Evolutionary conservation across 2,329 filamentous ascomycete species (phyloP).

Genomic region (Apiospora hydei): DNA sequence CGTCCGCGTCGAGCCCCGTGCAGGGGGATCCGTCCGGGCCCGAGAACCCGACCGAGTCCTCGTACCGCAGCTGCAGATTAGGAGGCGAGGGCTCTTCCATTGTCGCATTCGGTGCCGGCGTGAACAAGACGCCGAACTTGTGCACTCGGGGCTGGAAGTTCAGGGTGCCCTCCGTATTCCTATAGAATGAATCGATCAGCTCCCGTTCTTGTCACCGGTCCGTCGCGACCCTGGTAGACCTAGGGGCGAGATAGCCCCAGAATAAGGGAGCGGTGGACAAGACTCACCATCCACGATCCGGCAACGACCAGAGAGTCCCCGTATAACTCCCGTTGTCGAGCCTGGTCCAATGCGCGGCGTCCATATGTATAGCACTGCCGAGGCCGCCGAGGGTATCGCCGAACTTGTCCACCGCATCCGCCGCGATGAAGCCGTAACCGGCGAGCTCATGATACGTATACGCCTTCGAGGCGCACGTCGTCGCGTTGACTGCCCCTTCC

Average conservation of each 20-base stretch:
- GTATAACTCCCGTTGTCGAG: slow-evolving; percentile 59
- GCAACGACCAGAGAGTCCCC: slow-evolving; percentile 68
- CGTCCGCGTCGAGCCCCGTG: slow-evolving; percentile 70
- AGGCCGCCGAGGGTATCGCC: slow-evolving; percentile 74
- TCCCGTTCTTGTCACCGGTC: too few relatives aligned
- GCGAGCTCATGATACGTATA: slow-evolving; percentile 73
- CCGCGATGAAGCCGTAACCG: slow-evolving; percentile 69
- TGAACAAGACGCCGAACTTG: slow-evolving; percentile 69
- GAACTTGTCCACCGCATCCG: slow-evolving; percentile 68
- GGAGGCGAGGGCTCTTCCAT: slow-evolving; percentile 59
- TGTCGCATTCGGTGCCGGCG: slow-evolving; percentile 58
- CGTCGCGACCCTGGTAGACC: background rate
- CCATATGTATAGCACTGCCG: slow-evolving; percentile 70
- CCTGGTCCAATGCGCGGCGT: slow-evolving; percentile 61
- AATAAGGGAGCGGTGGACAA: background rate
- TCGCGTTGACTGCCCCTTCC: slow-evolving; percentile 34
- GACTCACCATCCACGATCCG: slow-evolving; percentile 71
- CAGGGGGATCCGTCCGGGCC: slow-evolving; percentile 68
- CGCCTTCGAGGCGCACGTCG: slow-evolving; percentile 53
- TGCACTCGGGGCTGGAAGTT: slow-evolving; percentile 75
- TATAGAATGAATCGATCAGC: slow-evolving; percentile 14
- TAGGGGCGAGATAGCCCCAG: background rate
- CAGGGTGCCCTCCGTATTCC: slow-evolving; percentile 74
- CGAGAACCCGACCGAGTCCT: slow-evolving; percentile 69
- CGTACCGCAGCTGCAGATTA: slow-evolving; percentile 68